Percentiles rank a stretch among this genome's conserved stretches.
Evolutionary conservation across 305 asterid species (phyloP).

Genomic region (Solanum hybrid): DNA sequence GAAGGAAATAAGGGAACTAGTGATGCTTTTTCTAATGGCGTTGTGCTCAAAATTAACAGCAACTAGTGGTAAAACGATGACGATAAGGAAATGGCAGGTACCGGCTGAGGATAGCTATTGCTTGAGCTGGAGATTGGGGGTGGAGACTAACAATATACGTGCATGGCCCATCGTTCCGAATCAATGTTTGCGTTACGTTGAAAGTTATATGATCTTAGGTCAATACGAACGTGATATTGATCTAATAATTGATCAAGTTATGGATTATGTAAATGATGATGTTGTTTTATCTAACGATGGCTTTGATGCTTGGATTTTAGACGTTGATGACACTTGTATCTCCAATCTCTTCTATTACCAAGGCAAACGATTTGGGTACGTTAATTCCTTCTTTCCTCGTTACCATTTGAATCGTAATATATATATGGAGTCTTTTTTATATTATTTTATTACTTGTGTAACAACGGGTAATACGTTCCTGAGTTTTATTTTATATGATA

Average conservation of each 20-base stretch:
- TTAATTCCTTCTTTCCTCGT: not conserved
- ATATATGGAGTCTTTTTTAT: not conserved
- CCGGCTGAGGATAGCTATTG: conserved; percentile 21
- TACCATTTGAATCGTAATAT: not conserved
- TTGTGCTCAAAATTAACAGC: conserved; percentile 24
- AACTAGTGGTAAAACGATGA: conserved; percentile 3
- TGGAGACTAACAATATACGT: conserved; percentile 52
- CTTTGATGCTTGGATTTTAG: conserved; percentile 53
- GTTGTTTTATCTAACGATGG: conserved; percentile 27
- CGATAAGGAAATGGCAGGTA: conserved; percentile 10
- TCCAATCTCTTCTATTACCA: conserved; percentile 46
- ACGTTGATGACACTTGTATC: conserved; percentile 58
- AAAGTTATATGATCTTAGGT: conserved; percentile 37
- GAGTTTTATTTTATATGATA: not conserved
- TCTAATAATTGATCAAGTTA: conserved; percentile 32
- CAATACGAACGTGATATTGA: conserved; percentile 42
- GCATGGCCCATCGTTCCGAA: conserved; percentile 51
- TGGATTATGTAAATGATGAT: conserved; percentile 21
- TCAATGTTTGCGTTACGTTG: conserved; percentile 38
- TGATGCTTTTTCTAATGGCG: conserved; percentile 18
- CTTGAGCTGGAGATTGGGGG: conserved; percentile 60
- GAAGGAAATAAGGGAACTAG: conserved; percentile 26
- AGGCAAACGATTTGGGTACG: conserved; percentile 36
- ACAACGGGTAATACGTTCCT: not conserved
- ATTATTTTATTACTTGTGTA: too few species aligned